Evolutionary conservation across 23 red algal genomes (phyloP).

Genomic region (Gracilaria gracilis): DNA sequence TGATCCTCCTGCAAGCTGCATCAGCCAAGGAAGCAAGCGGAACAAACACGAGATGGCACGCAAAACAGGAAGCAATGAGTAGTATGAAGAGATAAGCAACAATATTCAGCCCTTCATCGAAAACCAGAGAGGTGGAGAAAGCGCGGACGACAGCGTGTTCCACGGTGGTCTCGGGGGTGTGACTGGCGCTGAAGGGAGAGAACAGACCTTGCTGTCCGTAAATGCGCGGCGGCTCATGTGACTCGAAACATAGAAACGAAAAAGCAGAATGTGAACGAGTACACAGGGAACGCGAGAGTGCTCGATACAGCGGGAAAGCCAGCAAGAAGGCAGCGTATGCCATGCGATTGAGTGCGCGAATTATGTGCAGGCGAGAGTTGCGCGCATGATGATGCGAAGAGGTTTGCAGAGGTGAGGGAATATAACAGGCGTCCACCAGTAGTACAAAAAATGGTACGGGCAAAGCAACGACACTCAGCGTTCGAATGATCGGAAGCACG

Average conservation of each 20-base stretch:
- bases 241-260: conserved; percentile 25
- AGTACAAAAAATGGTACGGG: conserved; percentile 24
- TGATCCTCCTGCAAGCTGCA: conserved; percentile 1
- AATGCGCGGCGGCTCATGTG: conserved; percentile 5
- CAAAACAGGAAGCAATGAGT: neutral
- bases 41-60: conserved; percentile 19
- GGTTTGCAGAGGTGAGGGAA: neutral
- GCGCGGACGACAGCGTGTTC: conserved; percentile 19
- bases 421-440: neutral
- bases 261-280: neutral
- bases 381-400: neutral
- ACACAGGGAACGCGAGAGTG: conserved; percentile 13
- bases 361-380: neutral
- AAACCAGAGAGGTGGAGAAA: conserved; percentile 31
- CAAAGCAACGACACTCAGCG: neutral
- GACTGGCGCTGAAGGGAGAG: neutral
- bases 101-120: conserved; percentile 31
- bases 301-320: neutral
- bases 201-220: neutral
- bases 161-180: neutral
- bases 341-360: conserved; percentile 44
- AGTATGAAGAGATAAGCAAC: conserved; percentile 27
- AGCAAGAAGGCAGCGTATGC: conserved; percentile 25
- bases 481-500: neutral
- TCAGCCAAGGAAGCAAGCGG: conserved; percentile 25